phyloP scores from a whole-genome alignment of 1,284 basidiomycete species.

The Sphaerobolus stellatus region DNA sequence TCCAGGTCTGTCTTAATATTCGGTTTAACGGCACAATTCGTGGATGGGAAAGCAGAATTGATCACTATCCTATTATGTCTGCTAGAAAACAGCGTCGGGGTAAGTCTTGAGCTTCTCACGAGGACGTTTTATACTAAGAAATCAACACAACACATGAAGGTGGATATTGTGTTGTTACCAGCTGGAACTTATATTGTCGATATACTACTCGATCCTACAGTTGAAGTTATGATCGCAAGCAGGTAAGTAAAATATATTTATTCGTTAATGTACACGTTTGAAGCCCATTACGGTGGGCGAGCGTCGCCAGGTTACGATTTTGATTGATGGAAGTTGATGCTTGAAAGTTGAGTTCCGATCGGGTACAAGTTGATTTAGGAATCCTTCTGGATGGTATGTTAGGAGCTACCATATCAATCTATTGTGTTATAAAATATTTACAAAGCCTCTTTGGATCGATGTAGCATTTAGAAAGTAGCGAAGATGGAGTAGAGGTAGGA shows the following conservation, averaged over 20 bases:
- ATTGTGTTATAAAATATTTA: too few species aligned
- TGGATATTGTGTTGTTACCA: slow-evolving; percentile 48
- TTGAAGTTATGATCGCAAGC: slow-evolving; percentile 35
- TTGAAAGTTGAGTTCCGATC: too few species aligned
- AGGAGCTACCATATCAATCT: too few species aligned
- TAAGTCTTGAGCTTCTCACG: slow-evolving; percentile 27
- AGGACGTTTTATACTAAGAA: slow-evolving; percentile 8
- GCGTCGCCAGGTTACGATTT: too few species aligned
- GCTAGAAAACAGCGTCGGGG: slow-evolving; percentile 51
- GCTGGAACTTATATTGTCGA: slow-evolving; percentile 58
- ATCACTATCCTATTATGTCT: slow-evolving; percentile 40
- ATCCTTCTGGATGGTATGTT: too few species aligned
- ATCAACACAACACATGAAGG: slow-evolving; percentile 30
- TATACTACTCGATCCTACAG: slow-evolving; percentile 39
- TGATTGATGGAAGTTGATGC: too few species aligned
- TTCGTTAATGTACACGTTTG: too few species aligned
- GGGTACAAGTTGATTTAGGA: too few species aligned
- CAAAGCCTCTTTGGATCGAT: too few species aligned
- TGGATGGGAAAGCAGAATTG: slow-evolving; percentile 41
- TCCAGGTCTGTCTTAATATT: slow-evolving; percentile 39
- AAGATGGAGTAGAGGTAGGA: too few species aligned
- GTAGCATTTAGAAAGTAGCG: too few species aligned
- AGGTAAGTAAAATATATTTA: slow-evolving; percentile 16
- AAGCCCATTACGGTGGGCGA: too few species aligned
- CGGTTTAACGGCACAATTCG: slow-evolving; percentile 35